Base-by-base conservation (phyloP, 352 stramenopile genomes). In the Pythium scleroteichum region DNA sequence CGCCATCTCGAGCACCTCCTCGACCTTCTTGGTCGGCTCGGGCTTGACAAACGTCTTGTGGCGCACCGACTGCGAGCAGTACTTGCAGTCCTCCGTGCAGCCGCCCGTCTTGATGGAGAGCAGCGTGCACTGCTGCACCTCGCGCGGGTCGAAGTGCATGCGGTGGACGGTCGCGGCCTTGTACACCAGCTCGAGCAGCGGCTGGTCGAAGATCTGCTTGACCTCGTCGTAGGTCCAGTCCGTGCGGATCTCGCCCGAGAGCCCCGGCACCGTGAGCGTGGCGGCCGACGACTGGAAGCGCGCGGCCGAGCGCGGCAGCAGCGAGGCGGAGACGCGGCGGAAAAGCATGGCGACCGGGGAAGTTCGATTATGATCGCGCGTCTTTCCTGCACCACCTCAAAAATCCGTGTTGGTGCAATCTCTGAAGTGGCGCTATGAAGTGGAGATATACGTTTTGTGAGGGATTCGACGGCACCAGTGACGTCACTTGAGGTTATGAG, bases 1-100 rank as follows among this genome's bases (percentile, higher is more conserved):
- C 5, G 97, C 97, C 63, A 97, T 97, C 67, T 97, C 92, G 41
- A 99, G 72, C 32, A 99, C 97, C 68, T 99, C 96, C 51, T 98
- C 81, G 20, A 99, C 73, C 77, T 98, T 98, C 79, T 98, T 98
- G 32, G 91, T 98, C 13, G 94, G 95, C 39, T 97, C 98, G 0
- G 97, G 96, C 81, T 99, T 99, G 68, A 99, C 96, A 72, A 98
- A 98, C n/a, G 97, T 99, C 78, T 98, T 98, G 79, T 99, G 89
- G 42, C 85, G 85, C 56, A 92, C 92, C 38, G 88, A 98, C 75
- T 98, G 97, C 23, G 91, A 98, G 86, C 97, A 99, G 79, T 99
- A 99, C 51, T 90, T 92, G 82, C 87, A 96, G 87, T 87, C 94
- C 66, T 97, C 91, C 2, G 90, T 96, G 71, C 91, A 97, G 29